These are phyloP conservation scores for Penicillium riverlandense DNA, from an alignment of 495 filamentous ascomycete species.

Conservation along the genomic window DNA sequence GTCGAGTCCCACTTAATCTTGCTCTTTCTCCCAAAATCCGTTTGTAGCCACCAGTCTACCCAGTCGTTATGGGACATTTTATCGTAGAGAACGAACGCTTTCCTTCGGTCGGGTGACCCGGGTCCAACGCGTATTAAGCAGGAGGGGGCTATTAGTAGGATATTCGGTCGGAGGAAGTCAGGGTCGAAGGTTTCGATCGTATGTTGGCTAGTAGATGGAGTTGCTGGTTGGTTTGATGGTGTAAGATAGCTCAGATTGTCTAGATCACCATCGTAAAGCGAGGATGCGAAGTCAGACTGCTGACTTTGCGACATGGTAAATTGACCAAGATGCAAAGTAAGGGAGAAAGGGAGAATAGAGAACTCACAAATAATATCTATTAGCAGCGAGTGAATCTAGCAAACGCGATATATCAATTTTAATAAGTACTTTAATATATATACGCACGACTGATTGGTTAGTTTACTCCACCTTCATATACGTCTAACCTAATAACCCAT, in stretches of 20 bases:
- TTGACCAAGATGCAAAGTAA: neutral
- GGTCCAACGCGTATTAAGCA: conserved; percentile 1
- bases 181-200: no score
- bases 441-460: no score
- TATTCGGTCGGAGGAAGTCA: neutral
- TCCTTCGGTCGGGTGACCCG: neutral
- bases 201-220: conserved; percentile 3
- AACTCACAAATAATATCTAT: neutral
- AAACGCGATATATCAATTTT: no score
- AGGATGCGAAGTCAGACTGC: conserved; percentile 4
- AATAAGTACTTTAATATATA: no score
- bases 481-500: no score
- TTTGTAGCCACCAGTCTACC: conserved; percentile 4
- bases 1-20: neutral
- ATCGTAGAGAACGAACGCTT: conserved; percentile 1
- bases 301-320: conserved; percentile 6
- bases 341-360: neutral
- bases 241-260: conserved; percentile 1
- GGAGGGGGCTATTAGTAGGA: neutral
- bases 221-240: neutral
- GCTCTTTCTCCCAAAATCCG: conserved; percentile 1
- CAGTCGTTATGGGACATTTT: conserved; percentile 6
- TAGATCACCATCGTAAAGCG: conserved; percentile 3
- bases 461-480: no score
- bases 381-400: no score